Evolutionary conservation across 2,329 filamentous ascomycete genomes (phyloP), one percentile per base, ranked within the genome.

Genomic region (Pestalotiopsis sp.): DNA sequence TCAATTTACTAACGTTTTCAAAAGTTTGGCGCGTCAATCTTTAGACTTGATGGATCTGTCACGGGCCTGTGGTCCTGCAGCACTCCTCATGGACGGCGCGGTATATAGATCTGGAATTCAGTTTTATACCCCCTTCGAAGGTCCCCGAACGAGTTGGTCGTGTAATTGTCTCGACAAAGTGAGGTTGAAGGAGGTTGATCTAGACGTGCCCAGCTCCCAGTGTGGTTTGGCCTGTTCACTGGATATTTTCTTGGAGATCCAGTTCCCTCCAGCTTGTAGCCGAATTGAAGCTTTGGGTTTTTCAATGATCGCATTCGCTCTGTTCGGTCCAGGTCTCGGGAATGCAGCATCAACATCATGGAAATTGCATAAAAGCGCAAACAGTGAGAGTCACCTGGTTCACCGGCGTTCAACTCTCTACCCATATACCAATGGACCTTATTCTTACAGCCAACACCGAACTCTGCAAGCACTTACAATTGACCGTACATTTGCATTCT

Each of bases 21-120:
- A 73, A 72, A 73, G 70, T 72, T 71, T 70, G 71, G 71, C 70
- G 72, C 66, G 69, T 69, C 64, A 70, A 69, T 71, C 65, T 69
- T 69, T 67, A 41, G 68, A 67, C 71, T 66, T 69, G 71, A 71
- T 67, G 66, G 69, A 72, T 71, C 17, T 64, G 36, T 64, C 39
- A 7, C 20, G 61, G 39, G 23, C 38, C 61, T 49, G 39, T 62
- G 67, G 64, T 64, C 65, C 66, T 45, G n/a, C 71, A 71, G 39
- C 71, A 64, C 70, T 69, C 68, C 71, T 25, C 57, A 61, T 27
- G 27, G n/a, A 45, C n/a, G 67, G 69, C 67, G 70, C 70, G 71
- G 72, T 75, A 76, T 72, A 76, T 77, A 77, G 74, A 74, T 66
- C 70, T 73, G 69, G 67, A 74, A 75, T 74, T 73, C 68, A 76